Evolutionary conservation across 352 stramenopile species (phyloP).

Genomic region (Phytopythium aichiense): DNA sequence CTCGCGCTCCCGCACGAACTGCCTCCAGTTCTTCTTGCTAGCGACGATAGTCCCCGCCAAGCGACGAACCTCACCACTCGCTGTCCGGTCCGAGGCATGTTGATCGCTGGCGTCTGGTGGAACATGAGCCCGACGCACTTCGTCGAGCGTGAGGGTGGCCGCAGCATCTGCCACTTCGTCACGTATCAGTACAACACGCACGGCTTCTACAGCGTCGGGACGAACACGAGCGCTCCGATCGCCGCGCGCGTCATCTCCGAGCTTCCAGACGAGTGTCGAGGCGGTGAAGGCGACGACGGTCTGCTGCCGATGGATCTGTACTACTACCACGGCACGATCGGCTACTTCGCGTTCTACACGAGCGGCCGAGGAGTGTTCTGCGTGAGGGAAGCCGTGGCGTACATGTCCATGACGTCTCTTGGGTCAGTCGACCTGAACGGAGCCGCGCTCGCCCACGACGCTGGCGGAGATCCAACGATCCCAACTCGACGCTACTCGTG

Average conservation of each 20-base stretch:
- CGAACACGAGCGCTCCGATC: background rate
- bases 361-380: conserved; percentile 7
- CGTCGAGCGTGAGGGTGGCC: conserved; percentile 8
- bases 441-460: conserved; percentile 7
- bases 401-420: conserved; percentile 15
- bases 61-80: background rate
- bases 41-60: background rate
- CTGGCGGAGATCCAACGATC: conserved; percentile 7
- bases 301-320: conserved; percentile 8
- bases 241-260: background rate
- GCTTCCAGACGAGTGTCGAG: background rate
- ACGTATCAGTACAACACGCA: conserved; percentile 14
- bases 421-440: conserved; percentile 26
- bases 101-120: conserved; percentile 19
- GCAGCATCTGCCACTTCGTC: conserved; percentile 16
- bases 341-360: conserved; percentile 12
- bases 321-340: conserved; percentile 15
- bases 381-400: conserved; percentile 8
- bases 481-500: conserved; percentile 10
- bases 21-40: background rate
- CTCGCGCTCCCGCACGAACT: conserved; percentile 1
- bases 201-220: conserved; percentile 4
- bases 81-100: conserved; percentile 11
- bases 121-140: conserved; percentile 15
- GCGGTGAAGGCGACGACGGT: background rate